A percentile compares a stretch with the other conserved stretches of the same genome.
Evolutionary conservation across 345 rosid genomes (phyloP).

Genomic region (Tarenaya hassleriana): DNA sequence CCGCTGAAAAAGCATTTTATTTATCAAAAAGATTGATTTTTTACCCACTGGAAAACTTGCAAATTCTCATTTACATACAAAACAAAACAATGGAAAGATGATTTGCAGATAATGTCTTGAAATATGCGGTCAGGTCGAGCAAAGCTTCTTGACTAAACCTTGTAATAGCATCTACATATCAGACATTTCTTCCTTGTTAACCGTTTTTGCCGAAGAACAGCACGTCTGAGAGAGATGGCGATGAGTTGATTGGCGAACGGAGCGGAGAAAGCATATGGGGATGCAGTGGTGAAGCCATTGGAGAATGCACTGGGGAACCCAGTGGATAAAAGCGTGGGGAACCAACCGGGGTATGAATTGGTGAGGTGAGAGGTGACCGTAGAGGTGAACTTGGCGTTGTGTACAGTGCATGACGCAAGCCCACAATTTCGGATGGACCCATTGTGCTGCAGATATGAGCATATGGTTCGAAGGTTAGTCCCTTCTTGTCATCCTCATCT

Average conservation of each 20-base stretch:
- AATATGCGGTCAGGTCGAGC: background rate
- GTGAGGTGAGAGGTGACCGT: slow-evolving; percentile 28
- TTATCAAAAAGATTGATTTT: no score
- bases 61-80: no score
- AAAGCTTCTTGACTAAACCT: background rate
- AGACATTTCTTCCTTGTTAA: background rate
- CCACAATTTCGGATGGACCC: no score
- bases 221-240: slow-evolving; percentile 29
- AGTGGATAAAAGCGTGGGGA: slow-evolving; percentile 26
- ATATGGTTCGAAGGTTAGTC: no score
- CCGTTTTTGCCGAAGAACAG: slow-evolving; percentile 23
- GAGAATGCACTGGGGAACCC: slow-evolving; percentile 22
- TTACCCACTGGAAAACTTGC: no score
- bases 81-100: background rate
- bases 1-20: no score
- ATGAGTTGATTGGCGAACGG: slow-evolving; percentile 28
- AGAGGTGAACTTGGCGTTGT: slow-evolving; percentile 27
- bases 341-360: slow-evolving; percentile 27
- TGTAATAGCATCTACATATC: background rate
- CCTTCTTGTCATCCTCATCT: no score
- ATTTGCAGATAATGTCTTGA: background rate
- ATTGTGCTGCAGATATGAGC: no score
- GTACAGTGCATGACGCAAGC: slow-evolving; percentile 26
- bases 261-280: slow-evolving; percentile 27
- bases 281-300: slow-evolving; percentile 20